phyloP scores from a whole-genome alignment of 768 basidiomycete species.

The Astraeus odoratus region DNA sequence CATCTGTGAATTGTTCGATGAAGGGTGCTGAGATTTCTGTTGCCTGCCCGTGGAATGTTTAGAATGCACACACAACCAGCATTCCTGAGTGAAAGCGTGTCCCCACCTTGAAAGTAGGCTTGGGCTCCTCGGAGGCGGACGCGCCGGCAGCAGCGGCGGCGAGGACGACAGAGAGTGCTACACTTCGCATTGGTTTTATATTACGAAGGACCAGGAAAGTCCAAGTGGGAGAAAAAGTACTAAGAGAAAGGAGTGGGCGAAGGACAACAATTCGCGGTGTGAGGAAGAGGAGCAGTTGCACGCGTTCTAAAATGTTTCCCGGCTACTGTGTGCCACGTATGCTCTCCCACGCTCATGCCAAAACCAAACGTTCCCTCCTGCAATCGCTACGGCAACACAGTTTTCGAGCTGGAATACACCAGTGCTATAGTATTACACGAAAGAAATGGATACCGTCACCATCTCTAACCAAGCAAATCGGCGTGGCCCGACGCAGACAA shows the following conservation, averaged over 20 bases:
- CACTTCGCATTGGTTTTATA: slow-evolving; percentile 65
- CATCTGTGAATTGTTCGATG: slow-evolving; percentile 92
- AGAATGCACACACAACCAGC: not conserved
- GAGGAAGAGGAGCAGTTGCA: slow-evolving; percentile 10
- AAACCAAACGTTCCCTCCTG: not conserved
- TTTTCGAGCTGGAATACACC: slow-evolving; percentile 4
- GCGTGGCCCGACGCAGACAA: slow-evolving; percentile 95
- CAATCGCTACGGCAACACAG: too few species aligned
- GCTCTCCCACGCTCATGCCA: slow-evolving; percentile 31
- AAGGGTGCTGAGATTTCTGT: slow-evolving; percentile 82
- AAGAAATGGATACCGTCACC: too few species aligned
- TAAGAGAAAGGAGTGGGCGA: slow-evolving; percentile 32
- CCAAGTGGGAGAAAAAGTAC: slow-evolving; percentile 26
- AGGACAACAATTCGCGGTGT: slow-evolving; percentile 22
- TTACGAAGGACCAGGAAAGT: slow-evolving; percentile 60
- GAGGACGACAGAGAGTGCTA: slow-evolving; percentile 70
- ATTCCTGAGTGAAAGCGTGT: slow-evolving; percentile 17
- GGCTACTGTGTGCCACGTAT: slow-evolving; percentile 38
- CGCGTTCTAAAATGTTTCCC: slow-evolving; percentile 29
- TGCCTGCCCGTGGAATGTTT: slow-evolving; percentile 37
- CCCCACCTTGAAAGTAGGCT: slow-evolving; percentile 61
- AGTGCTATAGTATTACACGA: too few species aligned
- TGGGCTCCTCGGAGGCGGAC: slow-evolving; percentile 52
- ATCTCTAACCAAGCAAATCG: slow-evolving; percentile 73
- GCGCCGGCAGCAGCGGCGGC: slow-evolving; percentile 61